Evolutionary conservation across 257 asterid species (phyloP), one percentile per base, ranked within the genome.

Genomic region (Capsicum rhomboideum): DNA sequence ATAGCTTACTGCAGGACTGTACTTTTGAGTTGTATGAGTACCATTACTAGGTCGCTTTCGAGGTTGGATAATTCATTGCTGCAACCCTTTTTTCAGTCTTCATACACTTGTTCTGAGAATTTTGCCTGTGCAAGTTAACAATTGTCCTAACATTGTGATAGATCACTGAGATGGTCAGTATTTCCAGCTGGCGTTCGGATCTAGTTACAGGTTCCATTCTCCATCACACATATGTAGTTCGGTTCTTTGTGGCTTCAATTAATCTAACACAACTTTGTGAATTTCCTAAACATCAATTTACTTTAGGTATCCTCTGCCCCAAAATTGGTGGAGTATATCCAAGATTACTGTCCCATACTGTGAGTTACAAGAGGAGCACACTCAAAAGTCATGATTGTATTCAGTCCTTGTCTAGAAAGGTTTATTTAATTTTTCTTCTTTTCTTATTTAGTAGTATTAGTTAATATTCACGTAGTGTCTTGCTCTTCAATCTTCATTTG

Each of bases 271-370:
- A 75, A 49, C 44, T 1, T 10, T 49, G 14, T 49, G 16, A 74
- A 46, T 74, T 40, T 74, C 14, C 58, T 74, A 74, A 49, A 21
- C 13, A 7, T 72, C 83, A 50, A 34, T 64, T 66, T 28, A 6
- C 16, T 85, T 8, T 75, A 93, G 95, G 90, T 78, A 20, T 85
- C 79, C 71, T 75, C 40, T 84, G 71, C 61, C 89, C 72, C 42
- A 68, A 84, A 72, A 40, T 82, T 85, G 83, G 87, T 54, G 80
- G 75, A 40, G 81, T 59, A 77, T 82, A 68, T 79, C 82, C 87
- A 46, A 84, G 86, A 88, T 71, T 83, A 58, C 88, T 79, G 4
- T 84, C 84, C 44, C 85, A 4, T 71, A 78, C 23, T 56, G 80
- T 55, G 69, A 86, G 55, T 79, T 67, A 59, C 75, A 82, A 77